phyloP scores from a whole-genome alignment of 2,329 filamentous ascomycete genomes.

The Cladosporium velox region DNA sequence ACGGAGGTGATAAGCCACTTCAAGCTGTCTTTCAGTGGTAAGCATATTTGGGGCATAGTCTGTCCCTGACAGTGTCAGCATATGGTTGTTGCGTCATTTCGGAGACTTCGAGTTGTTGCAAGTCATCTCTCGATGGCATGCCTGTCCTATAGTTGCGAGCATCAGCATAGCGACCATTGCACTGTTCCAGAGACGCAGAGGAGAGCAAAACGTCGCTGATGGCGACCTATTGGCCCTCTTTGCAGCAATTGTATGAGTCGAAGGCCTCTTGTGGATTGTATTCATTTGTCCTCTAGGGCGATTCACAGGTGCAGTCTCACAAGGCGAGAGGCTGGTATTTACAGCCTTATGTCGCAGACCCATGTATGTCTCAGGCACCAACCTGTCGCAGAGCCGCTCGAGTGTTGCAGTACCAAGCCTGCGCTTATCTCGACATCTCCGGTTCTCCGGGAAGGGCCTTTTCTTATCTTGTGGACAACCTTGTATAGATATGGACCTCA shows the following conservation, averaged over 20 bases:
- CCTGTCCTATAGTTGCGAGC: neutral
- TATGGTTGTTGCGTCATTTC: neutral
- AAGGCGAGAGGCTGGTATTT: neutral
- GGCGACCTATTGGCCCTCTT: too few relatives aligned
- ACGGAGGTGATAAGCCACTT: neutral
- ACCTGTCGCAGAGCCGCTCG: neutral
- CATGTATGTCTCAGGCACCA: neutral
- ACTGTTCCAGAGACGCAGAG: neutral
- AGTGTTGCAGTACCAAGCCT: slow-evolving; percentile 2
- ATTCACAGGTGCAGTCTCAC: neutral
- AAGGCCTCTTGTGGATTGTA: too few relatives aligned
- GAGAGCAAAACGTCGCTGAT: too few relatives aligned
- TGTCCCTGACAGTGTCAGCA: neutral
- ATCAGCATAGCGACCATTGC: neutral
- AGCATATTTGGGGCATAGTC: neutral
- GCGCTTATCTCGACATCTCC: slow-evolving; percentile 12
- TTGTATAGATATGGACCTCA: neutral
- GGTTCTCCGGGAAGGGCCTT: neutral
- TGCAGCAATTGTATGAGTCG: too few relatives aligned
- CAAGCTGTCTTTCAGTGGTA: neutral
- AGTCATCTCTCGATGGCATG: neutral
- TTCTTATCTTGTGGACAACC: slow-evolving; percentile 12
- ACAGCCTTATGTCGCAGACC: neutral
- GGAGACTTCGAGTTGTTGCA: neutral
- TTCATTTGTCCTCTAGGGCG: too few relatives aligned